These are phyloP conservation scores for Globisporangium barbulae DNA, from an alignment of 352 stramenopile genomes.

Conservation along the genomic window DNA sequence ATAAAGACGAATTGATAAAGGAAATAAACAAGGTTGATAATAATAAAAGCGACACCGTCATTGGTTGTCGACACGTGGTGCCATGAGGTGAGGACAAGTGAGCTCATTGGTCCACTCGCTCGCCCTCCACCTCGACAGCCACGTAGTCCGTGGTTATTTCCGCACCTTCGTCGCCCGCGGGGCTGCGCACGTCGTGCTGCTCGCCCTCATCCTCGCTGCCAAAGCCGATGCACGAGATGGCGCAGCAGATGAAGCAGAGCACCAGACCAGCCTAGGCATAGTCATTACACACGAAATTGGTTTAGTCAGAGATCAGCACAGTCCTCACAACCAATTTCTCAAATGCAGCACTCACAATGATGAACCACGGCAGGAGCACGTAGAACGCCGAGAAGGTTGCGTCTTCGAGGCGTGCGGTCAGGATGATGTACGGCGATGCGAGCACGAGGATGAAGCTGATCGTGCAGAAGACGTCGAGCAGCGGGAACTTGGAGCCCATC, in stretches of 20 bases:
- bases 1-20: neutral
- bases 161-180: conserved; percentile 67
- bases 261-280: conserved; percentile 46
- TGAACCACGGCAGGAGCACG: conserved; percentile 78
- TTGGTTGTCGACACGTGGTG: neutral
- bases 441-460: conserved; percentile 48
- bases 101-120: conserved; percentile 1
- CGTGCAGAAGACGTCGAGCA: conserved; percentile 54
- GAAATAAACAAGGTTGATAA: neutral
- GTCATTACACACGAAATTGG: conserved; percentile 1
- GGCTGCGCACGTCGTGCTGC: conserved; percentile 38
- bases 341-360: conserved; percentile 51
- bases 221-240: conserved; percentile 70
- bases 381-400: conserved; percentile 77
- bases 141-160: conserved; percentile 53
- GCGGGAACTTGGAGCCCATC: conserved; percentile 46
- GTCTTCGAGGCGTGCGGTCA: conserved; percentile 66
- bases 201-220: conserved; percentile 31
- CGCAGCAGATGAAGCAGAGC: conserved; percentile 79
- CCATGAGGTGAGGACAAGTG: neutral
- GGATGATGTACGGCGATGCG: conserved; percentile 78
- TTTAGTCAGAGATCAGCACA: neutral
- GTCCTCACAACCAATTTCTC: neutral
- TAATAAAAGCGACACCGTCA: neutral
- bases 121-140: conserved; percentile 39